These are phyloP conservation scores for Rhododendron williamsianum DNA, from an alignment of 148 eudicot genomes.

Conservation along the genomic window DNA sequence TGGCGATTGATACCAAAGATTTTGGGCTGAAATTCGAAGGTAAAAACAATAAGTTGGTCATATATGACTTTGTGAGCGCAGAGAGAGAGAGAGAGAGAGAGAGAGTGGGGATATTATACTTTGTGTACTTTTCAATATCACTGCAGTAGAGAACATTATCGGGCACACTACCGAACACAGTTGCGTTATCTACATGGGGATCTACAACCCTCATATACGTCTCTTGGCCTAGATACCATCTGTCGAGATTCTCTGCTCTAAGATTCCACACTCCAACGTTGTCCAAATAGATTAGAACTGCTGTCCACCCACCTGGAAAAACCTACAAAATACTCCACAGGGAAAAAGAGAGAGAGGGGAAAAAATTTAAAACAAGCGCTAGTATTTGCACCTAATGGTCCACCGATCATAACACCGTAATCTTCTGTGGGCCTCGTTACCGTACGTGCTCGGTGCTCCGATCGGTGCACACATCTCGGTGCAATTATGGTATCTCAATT, in stretches of 20 bases:
- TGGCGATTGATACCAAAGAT: not conserved
- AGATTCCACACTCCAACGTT: slow-evolving; percentile 94
- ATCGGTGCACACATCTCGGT: too few relatives aligned
- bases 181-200: slow-evolving; percentile 45
- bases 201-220: slow-evolving; percentile 75
- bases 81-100: not conserved
- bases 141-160: slow-evolving; percentile 77
- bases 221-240: slow-evolving; percentile 95
- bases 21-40: not conserved
- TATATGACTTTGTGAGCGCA: not conserved
- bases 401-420: too few relatives aligned
- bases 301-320: slow-evolving; percentile 87
- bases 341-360: not conserved
- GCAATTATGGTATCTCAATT: too few relatives aligned
- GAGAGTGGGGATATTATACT: slow-evolving; percentile 19
- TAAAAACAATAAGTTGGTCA: not conserved
- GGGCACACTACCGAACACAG: slow-evolving; percentile 44
- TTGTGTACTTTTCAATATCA: slow-evolving; percentile 42
- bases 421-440: not conserved
- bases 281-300: slow-evolving; percentile 64
- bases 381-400: too few relatives aligned
- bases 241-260: slow-evolving; percentile 74
- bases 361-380: too few relatives aligned
- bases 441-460: too few relatives aligned
- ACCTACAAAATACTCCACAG: slow-evolving; percentile 34